A percentile compares a stretch with the other conserved stretches of the same genome.
These are phyloP conservation scores for Cercospora sp. DNA, from an alignment of 2,329 filamentous ascomycete species.

Conservation along the genomic window DNA sequence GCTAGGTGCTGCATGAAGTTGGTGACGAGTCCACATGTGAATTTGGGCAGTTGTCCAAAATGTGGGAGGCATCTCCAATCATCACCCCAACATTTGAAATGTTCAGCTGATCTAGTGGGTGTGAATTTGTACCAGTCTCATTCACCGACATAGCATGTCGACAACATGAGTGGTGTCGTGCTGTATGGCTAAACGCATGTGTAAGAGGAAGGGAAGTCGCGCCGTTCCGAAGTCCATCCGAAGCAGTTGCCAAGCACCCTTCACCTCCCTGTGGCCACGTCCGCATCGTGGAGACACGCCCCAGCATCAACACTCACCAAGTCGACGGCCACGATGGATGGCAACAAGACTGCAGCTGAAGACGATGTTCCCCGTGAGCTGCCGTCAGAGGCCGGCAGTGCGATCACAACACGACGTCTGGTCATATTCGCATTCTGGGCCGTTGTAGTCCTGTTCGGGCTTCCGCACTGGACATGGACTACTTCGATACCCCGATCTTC, in stretches of 20 bases:
- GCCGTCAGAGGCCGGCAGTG: constrained; percentile 62
- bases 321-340: constrained; percentile 12
- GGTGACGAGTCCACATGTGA: background rate
- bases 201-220: background rate
- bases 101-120: background rate
- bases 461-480: constrained; percentile 95
- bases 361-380: background rate
- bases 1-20: background rate
- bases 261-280: constrained; percentile 16
- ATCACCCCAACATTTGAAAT: background rate
- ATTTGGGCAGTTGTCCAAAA: background rate
- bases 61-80: background rate
- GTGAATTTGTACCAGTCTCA: background rate
- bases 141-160: background rate
- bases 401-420: constrained; percentile 66
- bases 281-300: background rate
- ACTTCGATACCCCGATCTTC: constrained; percentile 87
- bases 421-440: constrained; percentile 90
- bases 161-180: background rate
- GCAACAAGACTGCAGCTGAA: background rate
- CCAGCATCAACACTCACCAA: constrained; percentile 7
- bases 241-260: constrained; percentile 2
- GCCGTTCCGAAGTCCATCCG: constrained; percentile 1
- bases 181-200: background rate
- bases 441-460: constrained; percentile 75